Percentiles rank a stretch among this genome's conserved stretches.
phyloP scores from a whole-genome alignment of 2,329 filamentous ascomycete genomes.

The Xylariomycetidae sp. region DNA sequence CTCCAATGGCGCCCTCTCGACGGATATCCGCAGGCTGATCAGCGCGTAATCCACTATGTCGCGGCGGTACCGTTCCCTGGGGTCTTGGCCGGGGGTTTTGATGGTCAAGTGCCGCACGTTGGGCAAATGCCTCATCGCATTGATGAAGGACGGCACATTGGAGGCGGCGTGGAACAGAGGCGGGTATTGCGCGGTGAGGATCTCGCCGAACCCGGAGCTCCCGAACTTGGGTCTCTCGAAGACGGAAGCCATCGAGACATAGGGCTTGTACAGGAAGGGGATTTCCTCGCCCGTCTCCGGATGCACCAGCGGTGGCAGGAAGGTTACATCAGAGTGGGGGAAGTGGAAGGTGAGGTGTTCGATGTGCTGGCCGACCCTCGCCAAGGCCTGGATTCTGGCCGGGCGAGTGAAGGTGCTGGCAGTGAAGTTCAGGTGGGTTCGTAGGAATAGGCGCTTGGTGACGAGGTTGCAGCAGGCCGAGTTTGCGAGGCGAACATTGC shows the following conservation, averaged over 20 bases:
- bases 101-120: constrained; percentile 70
- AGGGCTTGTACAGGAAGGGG: constrained; percentile 75
- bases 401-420: constrained; percentile 71
- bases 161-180: constrained; percentile 85
- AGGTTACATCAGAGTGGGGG: constrained; percentile 70
- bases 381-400: constrained; percentile 65
- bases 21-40: constrained; percentile 76
- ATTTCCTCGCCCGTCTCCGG: constrained; percentile 71
- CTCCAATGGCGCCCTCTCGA: constrained; percentile 65
- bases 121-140: constrained; percentile 61
- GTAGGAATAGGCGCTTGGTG: constrained; percentile 63
- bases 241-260: constrained; percentile 57
- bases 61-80: constrained; percentile 64
- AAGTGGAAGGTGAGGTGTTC: constrained; percentile 73
- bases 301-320: constrained; percentile 78
- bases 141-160: constrained; percentile 78
- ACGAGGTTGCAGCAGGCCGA: constrained; percentile 65
- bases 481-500: constrained; percentile 58
- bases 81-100: constrained; percentile 66
- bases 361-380: constrained; percentile 71
- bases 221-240: constrained; percentile 70
- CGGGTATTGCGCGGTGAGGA: constrained; percentile 81
- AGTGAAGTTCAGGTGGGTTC: constrained; percentile 64
- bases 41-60: constrained; percentile 83
- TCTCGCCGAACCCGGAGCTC: constrained; percentile 69